phyloP scores from a whole-genome alignment of 441 rosid species.

The Sinapis alba region DNA sequence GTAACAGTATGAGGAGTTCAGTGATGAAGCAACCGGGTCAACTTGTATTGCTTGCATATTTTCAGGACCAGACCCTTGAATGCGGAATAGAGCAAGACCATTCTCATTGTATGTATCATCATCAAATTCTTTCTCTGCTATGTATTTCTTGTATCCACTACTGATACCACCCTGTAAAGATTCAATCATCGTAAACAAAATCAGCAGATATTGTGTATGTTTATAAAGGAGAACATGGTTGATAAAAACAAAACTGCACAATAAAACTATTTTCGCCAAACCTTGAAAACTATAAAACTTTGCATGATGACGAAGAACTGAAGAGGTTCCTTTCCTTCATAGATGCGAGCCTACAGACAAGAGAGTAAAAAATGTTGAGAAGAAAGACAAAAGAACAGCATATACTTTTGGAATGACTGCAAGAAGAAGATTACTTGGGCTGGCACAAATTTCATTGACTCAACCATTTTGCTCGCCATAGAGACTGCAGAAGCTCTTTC shows the following conservation, averaged over 20 bases:
- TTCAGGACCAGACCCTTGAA: conserved; percentile 76
- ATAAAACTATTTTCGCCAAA: conserved; percentile 34
- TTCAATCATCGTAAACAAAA: not conserved
- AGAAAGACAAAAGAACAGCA: not conserved
- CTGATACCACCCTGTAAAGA: conserved; percentile 72
- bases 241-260: conserved; percentile 14
- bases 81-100: conserved; percentile 71
- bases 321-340: conserved; percentile 73
- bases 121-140: conserved; percentile 55
- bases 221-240: not conserved
- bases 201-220: not conserved
- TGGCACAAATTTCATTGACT: conserved; percentile 83
- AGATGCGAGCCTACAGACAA: conserved; percentile 67
- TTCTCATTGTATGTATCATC: conserved; percentile 68
- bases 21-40: conserved; percentile 69
- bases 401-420: conserved; percentile 7
- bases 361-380: conserved; percentile 10
- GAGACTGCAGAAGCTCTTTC: conserved; percentile 84
- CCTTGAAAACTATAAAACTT: conserved; percentile 73
- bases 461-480: conserved; percentile 87
- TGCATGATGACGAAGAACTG: conserved; percentile 73
- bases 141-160: conserved; percentile 57
- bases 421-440: conserved; percentile 62
- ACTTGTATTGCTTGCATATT: conserved; percentile 95
- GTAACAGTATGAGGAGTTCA: conserved; percentile 87